Percentiles rank a stretch among this genome's conserved stretches.
phyloP scores from a whole-genome alignment of 768 basidiomycete genomes.

The Panaeolus cyanescens region DNA sequence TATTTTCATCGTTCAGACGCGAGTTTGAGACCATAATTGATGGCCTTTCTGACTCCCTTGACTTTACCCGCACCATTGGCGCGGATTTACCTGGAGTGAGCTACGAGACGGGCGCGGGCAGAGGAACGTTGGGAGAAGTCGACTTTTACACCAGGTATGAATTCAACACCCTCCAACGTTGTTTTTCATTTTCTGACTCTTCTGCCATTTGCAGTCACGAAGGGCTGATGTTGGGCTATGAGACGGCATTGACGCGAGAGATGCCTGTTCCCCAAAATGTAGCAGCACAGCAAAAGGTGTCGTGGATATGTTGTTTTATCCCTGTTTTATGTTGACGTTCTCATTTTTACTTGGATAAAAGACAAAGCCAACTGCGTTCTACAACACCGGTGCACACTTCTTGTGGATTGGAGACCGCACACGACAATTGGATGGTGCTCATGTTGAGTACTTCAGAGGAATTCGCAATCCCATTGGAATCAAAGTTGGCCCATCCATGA shows the following conservation, averaged over 20 bases:
- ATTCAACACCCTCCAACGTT: not conserved
- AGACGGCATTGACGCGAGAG: conserved; percentile 85
- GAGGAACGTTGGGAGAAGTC: conserved; percentile 79
- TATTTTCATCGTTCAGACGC: conserved; percentile 37
- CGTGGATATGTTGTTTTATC: not conserved
- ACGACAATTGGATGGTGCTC: conserved; percentile 87
- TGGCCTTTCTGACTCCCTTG: conserved; percentile 86
- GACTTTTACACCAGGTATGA: conserved; percentile 90
- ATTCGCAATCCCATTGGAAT: conserved; percentile 93
- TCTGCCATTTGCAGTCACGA: conserved; percentile 64
- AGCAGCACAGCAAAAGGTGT: conserved; percentile 4
- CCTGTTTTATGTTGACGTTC: not conserved
- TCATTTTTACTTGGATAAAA: not conserved
- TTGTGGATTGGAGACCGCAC: conserved; percentile 98
- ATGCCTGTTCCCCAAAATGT: conserved; percentile 43
- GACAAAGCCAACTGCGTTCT: conserved; percentile 46
- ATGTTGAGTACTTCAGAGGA: conserved; percentile 93
- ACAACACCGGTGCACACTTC: conserved; percentile 94
- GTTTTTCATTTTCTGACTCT: not conserved
- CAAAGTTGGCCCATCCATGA: conserved; percentile 94
- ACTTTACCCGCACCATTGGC: conserved; percentile 91
- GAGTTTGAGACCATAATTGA: conserved; percentile 89
- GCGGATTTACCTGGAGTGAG: conserved; percentile 53
- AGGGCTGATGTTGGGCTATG: conserved; percentile 90
- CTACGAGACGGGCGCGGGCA: conserved; percentile 73